Evolutionary conservation across 1,284 basidiomycete genomes (phyloP), one percentile per base, ranked within the genome.

Genomic region (Cutaneotrichosporon cutaneum): DNA sequence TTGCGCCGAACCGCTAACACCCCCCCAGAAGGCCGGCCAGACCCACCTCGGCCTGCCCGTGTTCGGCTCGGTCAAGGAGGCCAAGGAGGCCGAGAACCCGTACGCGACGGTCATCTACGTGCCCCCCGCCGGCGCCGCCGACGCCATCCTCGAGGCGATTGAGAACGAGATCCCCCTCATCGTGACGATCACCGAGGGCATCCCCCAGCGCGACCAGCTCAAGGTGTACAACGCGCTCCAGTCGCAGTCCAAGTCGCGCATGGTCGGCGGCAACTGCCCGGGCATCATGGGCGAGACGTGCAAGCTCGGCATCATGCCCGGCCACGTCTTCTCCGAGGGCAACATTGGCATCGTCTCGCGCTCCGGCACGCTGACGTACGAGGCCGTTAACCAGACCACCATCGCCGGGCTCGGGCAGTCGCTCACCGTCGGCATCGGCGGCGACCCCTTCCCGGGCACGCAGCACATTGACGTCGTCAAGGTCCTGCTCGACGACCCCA

Each of bases 301-400:
- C 85, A 99, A 99, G 84, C 98, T 99, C 87, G 96, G 96, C 65
- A 99, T 99, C 78, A 95, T 98, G 83, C 96, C 96, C 27, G 95
- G 94, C 45, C 93, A 96, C 77, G 95, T 99, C 72, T 95, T 98
- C 83, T 91, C 82, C 68, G 92, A 95, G 60, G 95, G 95, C 60
- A 93, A 90, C 70, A 94, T 96, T 70, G 93, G 93, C 89, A 67
- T 99, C 71, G 96, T 99, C 60, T 99, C 94, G 30, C 90, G 94
- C 62, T 96, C 94, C 22, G 94, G 94, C 69, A 97, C 94, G 50
- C 68, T 80, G 53, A 80, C 78, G 44, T 80, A 80, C 72, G 78
- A 80, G 69, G 78, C 78, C 56, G 78, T 80, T 72, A 80, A 80
- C 76, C 78, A 80, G 82, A 99, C 96, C 54, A 99, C 96, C 32